Conservation (phyloP, 1,284 basidiomycete species). For the Ceratobasidium sp. region DNA sequence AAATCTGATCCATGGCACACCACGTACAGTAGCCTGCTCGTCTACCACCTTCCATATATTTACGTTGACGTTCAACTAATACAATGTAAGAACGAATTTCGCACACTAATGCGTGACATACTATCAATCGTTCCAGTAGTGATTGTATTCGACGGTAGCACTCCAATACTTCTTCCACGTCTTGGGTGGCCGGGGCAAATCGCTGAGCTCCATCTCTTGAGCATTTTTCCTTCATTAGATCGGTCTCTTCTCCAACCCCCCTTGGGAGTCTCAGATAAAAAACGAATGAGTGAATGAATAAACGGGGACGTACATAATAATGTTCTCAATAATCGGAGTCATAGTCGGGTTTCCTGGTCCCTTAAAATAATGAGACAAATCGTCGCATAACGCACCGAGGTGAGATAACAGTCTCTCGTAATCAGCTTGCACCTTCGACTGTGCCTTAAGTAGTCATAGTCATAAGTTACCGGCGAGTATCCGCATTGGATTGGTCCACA, state of each 20-base stretch:
- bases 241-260: background rate
- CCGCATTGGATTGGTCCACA: background rate
- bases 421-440: background rate
- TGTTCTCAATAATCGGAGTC: background rate
- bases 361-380: background rate
- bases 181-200: background rate
- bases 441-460: background rate
- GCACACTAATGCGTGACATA: background rate
- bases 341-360: background rate
- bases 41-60: background rate
- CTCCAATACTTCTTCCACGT: background rate
- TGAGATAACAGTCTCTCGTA: background rate
- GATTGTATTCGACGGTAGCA: background rate
- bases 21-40: background rate
- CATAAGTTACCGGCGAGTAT: background rate
- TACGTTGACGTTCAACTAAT: background rate
- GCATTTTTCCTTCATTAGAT: background rate
- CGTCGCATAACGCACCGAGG: background rate
- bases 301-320: background rate
- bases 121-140: background rate
- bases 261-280: background rate
- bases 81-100: background rate
- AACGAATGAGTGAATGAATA: too few relatives aligned
- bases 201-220: background rate
- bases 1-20: background rate